Evolutionary conservation across 306 rosid genomes (phyloP).

Genomic region (Inga oerstediana): DNA sequence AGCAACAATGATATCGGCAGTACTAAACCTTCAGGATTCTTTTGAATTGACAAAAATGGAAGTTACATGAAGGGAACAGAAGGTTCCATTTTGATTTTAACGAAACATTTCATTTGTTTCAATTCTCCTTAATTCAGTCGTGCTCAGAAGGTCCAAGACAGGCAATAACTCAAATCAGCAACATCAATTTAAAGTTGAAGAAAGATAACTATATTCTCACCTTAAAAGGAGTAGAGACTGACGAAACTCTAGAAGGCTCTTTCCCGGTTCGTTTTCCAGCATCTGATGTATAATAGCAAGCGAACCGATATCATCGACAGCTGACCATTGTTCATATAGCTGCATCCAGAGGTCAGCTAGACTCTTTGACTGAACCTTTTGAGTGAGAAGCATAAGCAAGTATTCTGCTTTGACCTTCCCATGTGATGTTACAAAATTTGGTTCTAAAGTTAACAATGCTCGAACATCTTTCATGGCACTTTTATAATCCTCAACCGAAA

Average conservation of each 20-base stretch:
- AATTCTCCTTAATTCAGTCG: background rate
- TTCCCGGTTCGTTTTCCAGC: slow-evolving; percentile 69
- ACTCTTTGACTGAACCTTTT: slow-evolving; percentile 46
- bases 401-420: slow-evolving; percentile 58
- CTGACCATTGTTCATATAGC: slow-evolving; percentile 79
- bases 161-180: slow-evolving; percentile 5
- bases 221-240: slow-evolving; percentile 81
- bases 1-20: background rate
- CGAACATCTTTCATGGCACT: slow-evolving; percentile 70
- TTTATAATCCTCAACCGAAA: slow-evolving; percentile 60
- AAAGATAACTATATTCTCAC: slow-evolving; percentile 36
- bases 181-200: slow-evolving; percentile 21
- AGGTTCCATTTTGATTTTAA: background rate
- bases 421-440: slow-evolving; percentile 56
- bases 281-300: slow-evolving; percentile 81
- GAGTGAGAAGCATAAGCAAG: slow-evolving; percentile 55
- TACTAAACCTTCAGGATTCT: background rate
- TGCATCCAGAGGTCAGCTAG: slow-evolving; percentile 90
- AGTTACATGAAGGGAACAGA: background rate
- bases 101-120: background rate
- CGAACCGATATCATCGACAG: slow-evolving; percentile 82
- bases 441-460: slow-evolving; percentile 72
- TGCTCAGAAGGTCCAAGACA: background rate
- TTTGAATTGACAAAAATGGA: background rate
- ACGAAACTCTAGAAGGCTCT: slow-evolving; percentile 69